Evolutionary conservation across 345 rosid species (phyloP).

Genomic region (Salix viminalis): DNA sequence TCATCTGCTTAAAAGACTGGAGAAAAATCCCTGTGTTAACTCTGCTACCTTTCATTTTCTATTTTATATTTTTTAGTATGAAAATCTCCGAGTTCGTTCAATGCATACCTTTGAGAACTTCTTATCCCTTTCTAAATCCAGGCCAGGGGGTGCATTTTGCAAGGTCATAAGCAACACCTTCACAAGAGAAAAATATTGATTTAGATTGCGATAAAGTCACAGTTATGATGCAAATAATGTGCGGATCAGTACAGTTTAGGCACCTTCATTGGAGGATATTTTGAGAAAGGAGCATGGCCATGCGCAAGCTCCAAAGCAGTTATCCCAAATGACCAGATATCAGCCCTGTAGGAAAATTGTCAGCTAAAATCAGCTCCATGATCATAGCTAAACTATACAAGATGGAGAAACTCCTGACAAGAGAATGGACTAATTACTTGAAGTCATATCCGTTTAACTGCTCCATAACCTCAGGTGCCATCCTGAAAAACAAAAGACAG

Average conservation of each 20-base stretch:
- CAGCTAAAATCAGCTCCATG: slow-evolving; percentile 23
- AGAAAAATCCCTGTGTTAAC: slow-evolving; percentile 18
- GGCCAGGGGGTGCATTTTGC: slow-evolving; percentile 99
- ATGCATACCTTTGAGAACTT: slow-evolving; percentile 82
- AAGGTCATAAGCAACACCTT: slow-evolving; percentile 98
- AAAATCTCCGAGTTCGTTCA: not conserved
- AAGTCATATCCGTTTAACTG: slow-evolving; percentile 96
- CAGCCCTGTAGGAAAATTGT: slow-evolving; percentile 62
- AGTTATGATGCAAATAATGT: slow-evolving; percentile 5
- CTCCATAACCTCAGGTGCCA: slow-evolving; percentile 99
- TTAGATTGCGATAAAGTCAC: slow-evolving; percentile 21
- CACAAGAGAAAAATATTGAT: slow-evolving; percentile 17
- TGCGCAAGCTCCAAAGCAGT: slow-evolving; percentile 99
- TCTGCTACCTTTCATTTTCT: not conserved
- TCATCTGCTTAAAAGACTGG: slow-evolving; percentile 99
- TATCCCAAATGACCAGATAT: slow-evolving; percentile 98
- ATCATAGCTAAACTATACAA: slow-evolving; percentile 2
- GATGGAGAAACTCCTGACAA: slow-evolving; percentile 7
- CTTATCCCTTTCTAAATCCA: slow-evolving; percentile 91
- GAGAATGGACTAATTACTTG: slow-evolving; percentile 50
- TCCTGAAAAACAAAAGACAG: slow-evolving; percentile 47
- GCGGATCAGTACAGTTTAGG: slow-evolving; percentile 6
- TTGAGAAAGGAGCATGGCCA: slow-evolving; percentile 99
- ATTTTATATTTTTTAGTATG: not conserved
- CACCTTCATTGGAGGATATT: slow-evolving; percentile 99